A percentile compares a stretch with the other conserved stretches of the same genome.
Evolutionary conservation across 2,329 filamentous ascomycete genomes (phyloP).

Genomic region (Metarhizium rileyi): DNA sequence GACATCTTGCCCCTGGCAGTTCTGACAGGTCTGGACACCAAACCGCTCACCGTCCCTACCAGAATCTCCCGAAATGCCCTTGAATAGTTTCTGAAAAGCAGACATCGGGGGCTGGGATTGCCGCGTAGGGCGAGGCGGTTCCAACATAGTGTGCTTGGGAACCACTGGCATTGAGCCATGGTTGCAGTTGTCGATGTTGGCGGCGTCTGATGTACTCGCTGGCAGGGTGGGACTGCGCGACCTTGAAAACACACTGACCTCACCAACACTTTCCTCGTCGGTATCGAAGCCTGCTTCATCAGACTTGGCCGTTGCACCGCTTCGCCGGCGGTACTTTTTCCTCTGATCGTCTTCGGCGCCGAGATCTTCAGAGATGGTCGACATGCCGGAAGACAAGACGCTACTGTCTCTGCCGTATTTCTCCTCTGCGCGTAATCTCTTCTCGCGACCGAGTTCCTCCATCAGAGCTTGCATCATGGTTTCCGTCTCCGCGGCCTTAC

Average conservation of each 20-base stretch:
- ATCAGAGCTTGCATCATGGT: conserved; percentile 37
- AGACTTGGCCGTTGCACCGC: conserved; percentile 33
- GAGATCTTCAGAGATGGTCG: conserved; percentile 42
- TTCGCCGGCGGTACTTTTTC: conserved; percentile 31
- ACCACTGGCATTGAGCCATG: conserved; percentile 7
- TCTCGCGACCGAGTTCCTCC: conserved; percentile 42
- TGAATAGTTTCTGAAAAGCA: conserved; percentile 32
- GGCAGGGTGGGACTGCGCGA: conserved; percentile 46
- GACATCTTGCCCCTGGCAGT: conserved; percentile 48
- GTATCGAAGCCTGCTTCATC: conserved; percentile 36
- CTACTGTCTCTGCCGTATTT: conserved; percentile 19
- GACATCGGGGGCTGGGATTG: conserved; percentile 20
- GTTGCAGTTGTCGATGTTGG: conserved; percentile 13
- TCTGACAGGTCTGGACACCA: conserved; percentile 32
- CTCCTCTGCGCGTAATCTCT: conserved; percentile 32
- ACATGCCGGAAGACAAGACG: conserved; percentile 25
- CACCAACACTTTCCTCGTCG: conserved; percentile 41
- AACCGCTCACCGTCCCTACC: conserved; percentile 12
- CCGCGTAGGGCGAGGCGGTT: conserved; percentile 25
- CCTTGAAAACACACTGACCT: conserved; percentile 50
- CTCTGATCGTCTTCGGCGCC: conserved; percentile 40
- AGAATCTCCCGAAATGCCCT: conserved; percentile 29
- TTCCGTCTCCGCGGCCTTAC: conserved; percentile 44
- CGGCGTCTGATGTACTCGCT: conserved; percentile 24
- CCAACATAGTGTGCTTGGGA: conserved; percentile 16